These are phyloP conservation scores for Aspergillus pseudotamarii DNA, from an alignment of 2,329 filamentous ascomycete species.

Conservation along the genomic window DNA sequence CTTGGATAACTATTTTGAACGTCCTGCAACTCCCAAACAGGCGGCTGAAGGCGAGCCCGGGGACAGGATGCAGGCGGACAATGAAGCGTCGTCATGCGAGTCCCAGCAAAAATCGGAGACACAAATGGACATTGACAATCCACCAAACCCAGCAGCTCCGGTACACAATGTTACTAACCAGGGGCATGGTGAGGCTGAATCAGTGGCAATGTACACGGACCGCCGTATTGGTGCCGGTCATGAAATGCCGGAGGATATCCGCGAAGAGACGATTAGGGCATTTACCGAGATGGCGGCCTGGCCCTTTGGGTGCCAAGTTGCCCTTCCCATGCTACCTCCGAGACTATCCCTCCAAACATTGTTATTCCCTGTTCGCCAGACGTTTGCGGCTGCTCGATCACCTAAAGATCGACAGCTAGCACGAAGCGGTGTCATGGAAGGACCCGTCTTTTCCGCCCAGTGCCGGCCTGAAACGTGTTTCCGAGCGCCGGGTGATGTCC, in stretches of 20 bases:
- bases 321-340: slow-evolving; percentile 50
- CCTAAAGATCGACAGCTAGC: slow-evolving; percentile 57
- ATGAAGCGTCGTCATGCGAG: slow-evolving; percentile 16
- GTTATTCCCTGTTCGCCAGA: slow-evolving; percentile 60
- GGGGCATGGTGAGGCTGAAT: slow-evolving; percentile 12
- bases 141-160: slow-evolving; percentile 1
- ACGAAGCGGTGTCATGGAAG: slow-evolving; percentile 59
- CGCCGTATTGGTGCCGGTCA: slow-evolving; percentile 59
- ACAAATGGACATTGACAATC: slow-evolving; percentile 31
- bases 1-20: slow-evolving; percentile 58
- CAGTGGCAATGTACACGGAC: slow-evolving; percentile 55
- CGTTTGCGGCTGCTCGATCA: slow-evolving; percentile 55
- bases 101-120: slow-evolving; percentile 18
- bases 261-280: slow-evolving; percentile 57
- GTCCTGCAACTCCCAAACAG: slow-evolving; percentile 31
- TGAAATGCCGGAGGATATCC: slow-evolving; percentile 62
- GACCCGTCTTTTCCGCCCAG: slow-evolving; percentile 59
- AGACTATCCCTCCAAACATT: slow-evolving; percentile 53
- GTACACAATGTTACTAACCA: neutral
- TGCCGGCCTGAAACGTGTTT: slow-evolving; percentile 60
- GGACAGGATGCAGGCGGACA: slow-evolving; percentile 25
- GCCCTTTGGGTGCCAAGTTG: slow-evolving; percentile 60
- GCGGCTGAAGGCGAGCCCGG: slow-evolving; percentile 18
- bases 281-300: slow-evolving; percentile 62
- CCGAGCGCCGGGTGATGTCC: slow-evolving; percentile 35